A percentile compares a stretch with the other conserved stretches of the same genome.
These are phyloP conservation scores for Elasticomyces elasticus DNA, from an alignment of 495 filamentous ascomycete species.

Conservation along the genomic window DNA sequence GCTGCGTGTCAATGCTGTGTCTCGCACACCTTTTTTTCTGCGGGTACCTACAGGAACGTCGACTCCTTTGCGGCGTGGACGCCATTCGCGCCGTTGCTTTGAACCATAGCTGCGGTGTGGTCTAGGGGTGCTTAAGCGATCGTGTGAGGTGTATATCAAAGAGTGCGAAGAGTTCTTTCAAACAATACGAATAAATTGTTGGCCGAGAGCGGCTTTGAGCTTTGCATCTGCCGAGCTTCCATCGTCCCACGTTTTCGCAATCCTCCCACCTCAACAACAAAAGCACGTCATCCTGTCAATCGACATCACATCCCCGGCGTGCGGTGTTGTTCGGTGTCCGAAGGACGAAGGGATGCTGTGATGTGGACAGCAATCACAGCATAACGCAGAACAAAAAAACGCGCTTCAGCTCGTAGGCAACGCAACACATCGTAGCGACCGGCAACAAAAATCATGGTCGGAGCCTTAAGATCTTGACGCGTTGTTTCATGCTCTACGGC, in stretches of 20 bases:
- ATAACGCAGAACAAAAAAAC: no score
- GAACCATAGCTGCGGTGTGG: constrained; percentile 47
- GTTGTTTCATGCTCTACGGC: no score
- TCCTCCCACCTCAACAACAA: not conserved
- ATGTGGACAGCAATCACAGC: no score
- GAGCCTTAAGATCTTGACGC: no score
- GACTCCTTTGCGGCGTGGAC: constrained; percentile 35
- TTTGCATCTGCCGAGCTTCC: no score
- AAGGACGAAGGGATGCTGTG: not conserved
- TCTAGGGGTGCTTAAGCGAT: constrained; percentile 14
- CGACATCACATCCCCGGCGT: not conserved
- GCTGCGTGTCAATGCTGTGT: constrained; percentile 32
- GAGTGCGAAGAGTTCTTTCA: not conserved
- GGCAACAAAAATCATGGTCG: no score
- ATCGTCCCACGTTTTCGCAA: no score
- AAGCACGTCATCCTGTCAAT: not conserved
- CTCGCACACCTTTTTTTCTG: constrained; percentile 36
- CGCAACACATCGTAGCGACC: no score
- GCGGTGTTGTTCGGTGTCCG: not conserved
- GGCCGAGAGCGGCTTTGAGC: no score
- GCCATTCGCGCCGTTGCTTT: constrained; percentile 45
- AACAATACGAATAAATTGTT: not conserved
- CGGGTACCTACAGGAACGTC: constrained; percentile 26
- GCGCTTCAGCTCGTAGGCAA: no score
- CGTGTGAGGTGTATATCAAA: not conserved